Base-by-base conservation (phyloP, 495 filamentous ascomycete genomes). In the Glonium stellatum region DNA sequence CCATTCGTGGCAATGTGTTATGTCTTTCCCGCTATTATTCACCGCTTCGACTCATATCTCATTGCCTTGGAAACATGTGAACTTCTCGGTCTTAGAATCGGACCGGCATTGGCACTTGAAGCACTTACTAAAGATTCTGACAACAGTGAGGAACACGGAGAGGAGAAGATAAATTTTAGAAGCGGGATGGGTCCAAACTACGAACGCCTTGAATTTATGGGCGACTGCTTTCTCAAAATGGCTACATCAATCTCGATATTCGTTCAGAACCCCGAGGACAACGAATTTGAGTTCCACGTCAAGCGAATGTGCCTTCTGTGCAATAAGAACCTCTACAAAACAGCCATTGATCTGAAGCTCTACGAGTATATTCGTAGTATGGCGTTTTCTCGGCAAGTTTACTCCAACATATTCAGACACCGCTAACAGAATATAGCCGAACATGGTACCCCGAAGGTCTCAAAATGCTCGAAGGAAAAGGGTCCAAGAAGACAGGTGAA, bases 161-260 rank as follows among this genome's bases (percentile, higher is more conserved):
- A 75, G 12, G 80, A 86, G 58, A 82, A 88, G 58, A 73, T 93
- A 42, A 88, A 92, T 62, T 78, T 90, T 22, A 88, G 90, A 64
- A 75, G 81, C 59, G 93, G 93, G 27, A 98, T 97, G 93, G 93
- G 92, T 11, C 90, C 86, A 56, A 97, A 97, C 64, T 98, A 98
- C 66, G 93, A 98, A 72, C 83, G 93, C 25, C 83, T 97, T 1
- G 93, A 98, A 59, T 95, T 97, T 63, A 77, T 97, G 13, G 93
- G 93, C 0, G 93, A 98, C 71, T 87, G 86, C 52, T 97, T 96
- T 70, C 79, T 98, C 44, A 98, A 98, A 76, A 90, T 96, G 85
- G 89, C 88, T 39, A 97, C 93, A 10, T 89, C 92, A 0, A 89
- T 98, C 21, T 80, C 89, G 21, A 76, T 95, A 5, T 97, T 85